A percentile compares a stretch with the other conserved stretches of the same genome.
Conservation (phyloP, 2,329 filamentous ascomycete genomes). For the Colletotrichum liaoningense region DNA sequence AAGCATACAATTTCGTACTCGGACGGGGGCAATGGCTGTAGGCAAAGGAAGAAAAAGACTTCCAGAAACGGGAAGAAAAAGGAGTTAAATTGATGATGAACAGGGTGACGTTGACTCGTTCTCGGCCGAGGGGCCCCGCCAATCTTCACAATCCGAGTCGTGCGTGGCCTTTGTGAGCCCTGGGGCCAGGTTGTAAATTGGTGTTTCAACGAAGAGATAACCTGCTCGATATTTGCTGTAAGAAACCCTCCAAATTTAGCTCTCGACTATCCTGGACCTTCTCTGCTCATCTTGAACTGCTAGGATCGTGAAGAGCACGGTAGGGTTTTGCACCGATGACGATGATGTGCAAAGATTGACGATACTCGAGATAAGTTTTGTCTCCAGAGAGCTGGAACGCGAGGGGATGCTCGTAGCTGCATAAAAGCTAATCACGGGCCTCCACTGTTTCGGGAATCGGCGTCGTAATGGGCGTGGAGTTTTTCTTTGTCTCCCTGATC, state of each 20-base stretch:
- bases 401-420: neutral
- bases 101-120: conserved; percentile 8
- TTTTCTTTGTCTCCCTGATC: neutral
- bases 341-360: neutral
- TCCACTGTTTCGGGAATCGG: conserved; percentile 17
- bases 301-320: neutral
- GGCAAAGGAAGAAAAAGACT: neutral
- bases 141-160: conserved; percentile 13
- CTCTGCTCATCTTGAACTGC: neutral
- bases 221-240: neutral
- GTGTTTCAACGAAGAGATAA: neutral
- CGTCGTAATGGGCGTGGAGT: conserved; percentile 14
- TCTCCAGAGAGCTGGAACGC: neutral
- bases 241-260: neutral
- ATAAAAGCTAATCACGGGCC: conserved; percentile 6
- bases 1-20: neutral
- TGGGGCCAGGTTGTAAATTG: neutral
- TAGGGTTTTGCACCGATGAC: neutral
- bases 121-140: neutral
- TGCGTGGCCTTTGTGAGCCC: neutral
- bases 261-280: neutral
- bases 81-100: neutral
- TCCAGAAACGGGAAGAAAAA: neutral
- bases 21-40: neutral
- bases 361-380: neutral